Evolutionary conservation across 768 basidiomycete species (phyloP).

Genomic region (Lentinula guzmanii): DNA sequence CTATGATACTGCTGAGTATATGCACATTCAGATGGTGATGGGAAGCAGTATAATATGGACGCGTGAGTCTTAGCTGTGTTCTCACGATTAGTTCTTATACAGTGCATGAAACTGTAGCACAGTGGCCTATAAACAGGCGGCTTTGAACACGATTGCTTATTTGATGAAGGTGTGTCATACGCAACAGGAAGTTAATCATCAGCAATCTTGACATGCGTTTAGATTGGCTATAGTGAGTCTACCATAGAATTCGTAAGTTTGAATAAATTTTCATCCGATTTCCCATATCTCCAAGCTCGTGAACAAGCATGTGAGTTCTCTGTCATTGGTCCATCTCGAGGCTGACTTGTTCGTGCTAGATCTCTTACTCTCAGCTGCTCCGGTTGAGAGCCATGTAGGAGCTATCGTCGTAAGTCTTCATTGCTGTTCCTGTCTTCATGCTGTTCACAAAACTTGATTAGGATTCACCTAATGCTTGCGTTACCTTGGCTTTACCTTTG

Average conservation of each 20-base stretch:
- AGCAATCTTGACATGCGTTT: too few species aligned
- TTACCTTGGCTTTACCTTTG: conserved; percentile 68
- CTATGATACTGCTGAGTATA: conserved; percentile 1
- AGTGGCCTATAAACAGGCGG: conserved; percentile 77
- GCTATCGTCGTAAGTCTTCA: conserved; percentile 53
- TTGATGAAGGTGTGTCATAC: conserved; percentile 48
- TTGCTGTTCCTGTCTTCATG: not conserved
- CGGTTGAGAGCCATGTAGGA: conserved; percentile 65
- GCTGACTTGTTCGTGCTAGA: conserved; percentile 27
- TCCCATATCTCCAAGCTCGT: conserved; percentile 36
- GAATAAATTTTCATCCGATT: too few species aligned
- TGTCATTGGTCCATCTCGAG: not conserved
- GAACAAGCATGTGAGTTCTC: conserved; percentile 65
- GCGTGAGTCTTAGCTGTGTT: conserved; percentile 34
- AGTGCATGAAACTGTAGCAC: conserved; percentile 31
- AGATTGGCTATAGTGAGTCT: conserved; percentile 68
- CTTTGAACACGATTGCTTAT: conserved; percentile 70
- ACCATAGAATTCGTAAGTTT: too few species aligned
- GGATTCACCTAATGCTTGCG: conserved; percentile 77
- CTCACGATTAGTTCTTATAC: not conserved
- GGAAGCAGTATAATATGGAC: conserved; percentile 75
- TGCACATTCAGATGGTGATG: conserved; percentile 50
- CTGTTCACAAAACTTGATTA: conserved; percentile 14
- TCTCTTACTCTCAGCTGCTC: conserved; percentile 62
- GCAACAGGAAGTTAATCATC: too few species aligned